Percentiles rank a stretch among this genome's conserved stretches.
Evolutionary conservation across 2,329 filamentous ascomycete genomes (phyloP).

Genomic region (Neofusicoccum ribis): DNA sequence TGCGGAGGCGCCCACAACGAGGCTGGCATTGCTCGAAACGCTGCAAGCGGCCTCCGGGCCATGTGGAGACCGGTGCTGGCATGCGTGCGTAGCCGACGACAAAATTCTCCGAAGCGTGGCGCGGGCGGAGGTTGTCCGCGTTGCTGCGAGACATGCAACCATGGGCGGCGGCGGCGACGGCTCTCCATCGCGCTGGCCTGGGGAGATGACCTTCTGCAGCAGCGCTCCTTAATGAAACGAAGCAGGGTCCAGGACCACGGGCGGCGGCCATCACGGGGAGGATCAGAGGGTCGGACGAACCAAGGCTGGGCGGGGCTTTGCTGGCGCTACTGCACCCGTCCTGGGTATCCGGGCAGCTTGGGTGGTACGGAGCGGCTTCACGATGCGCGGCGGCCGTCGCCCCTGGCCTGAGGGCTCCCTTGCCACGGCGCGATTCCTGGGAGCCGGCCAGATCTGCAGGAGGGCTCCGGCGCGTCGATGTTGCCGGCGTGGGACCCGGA

Average conservation of each 20-base stretch:
- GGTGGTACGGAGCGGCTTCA: conserved; percentile 2
- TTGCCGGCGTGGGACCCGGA: not conserved
- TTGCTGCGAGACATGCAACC: conserved; percentile 9
- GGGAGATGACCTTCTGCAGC: conserved; percentile 6
- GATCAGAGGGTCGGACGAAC: conserved; percentile 5
- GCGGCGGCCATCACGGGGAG: not conserved
- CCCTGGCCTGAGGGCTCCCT: not conserved
- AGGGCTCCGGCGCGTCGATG: not conserved
- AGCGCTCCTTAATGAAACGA: not conserved
- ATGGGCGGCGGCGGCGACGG: not conserved
- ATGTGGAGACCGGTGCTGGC: conserved; percentile 3
- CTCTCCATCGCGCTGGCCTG: not conserved
- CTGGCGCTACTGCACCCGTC: not conserved
- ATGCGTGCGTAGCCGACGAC: conserved; percentile 2
- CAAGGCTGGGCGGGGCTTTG: not conserved
- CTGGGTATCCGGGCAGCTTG: not conserved
- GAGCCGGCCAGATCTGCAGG: not conserved
- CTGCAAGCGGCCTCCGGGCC: conserved; percentile 11
- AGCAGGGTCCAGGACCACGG: not conserved
- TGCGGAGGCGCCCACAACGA: not conserved
- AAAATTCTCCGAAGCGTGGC: conserved; percentile 15
- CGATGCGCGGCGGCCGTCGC: not conserved
- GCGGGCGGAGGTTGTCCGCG: not conserved
- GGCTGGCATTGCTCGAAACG: not conserved
- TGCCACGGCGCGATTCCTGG: conserved; percentile 1